These are phyloP conservation scores for Sphaerostilbella broomeana DNA, from an alignment of 2,329 filamentous ascomycete genomes.

Conservation along the genomic window DNA sequence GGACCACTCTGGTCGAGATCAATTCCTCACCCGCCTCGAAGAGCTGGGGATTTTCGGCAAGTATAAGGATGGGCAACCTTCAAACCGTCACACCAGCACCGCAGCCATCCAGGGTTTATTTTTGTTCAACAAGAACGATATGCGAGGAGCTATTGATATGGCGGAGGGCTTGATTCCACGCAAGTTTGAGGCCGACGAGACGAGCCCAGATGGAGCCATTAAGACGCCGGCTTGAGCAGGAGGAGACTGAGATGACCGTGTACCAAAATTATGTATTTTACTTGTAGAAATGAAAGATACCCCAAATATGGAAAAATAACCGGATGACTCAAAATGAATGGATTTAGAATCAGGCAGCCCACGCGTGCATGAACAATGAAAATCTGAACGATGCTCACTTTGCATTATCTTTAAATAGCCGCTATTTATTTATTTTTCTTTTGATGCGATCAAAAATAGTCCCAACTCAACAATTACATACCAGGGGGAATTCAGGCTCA, in stretches of 20 bases:
- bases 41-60: constrained; percentile 64
- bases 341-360: background rate
- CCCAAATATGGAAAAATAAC: constrained; percentile 7
- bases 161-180: constrained; percentile 59
- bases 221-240: constrained; percentile 33
- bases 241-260: background rate
- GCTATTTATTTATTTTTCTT: no score
- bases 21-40: constrained; percentile 65
- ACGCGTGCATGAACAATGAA: constrained; percentile 1
- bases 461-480: no score
- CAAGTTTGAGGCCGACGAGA: constrained; percentile 45
- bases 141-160: constrained; percentile 79
- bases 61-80: constrained; percentile 40
- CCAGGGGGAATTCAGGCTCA: no score
- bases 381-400: no score
- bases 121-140: constrained; percentile 87
- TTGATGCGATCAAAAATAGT: no score
- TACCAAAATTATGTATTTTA: constrained; percentile 6
- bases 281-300: constrained; percentile 13
- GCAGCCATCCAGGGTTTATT: constrained; percentile 92
- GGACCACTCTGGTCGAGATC: constrained; percentile 53
- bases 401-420: no score
- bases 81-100: constrained; percentile 62
- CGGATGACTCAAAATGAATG: background rate
- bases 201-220: constrained; percentile 31